Base-by-base conservation (phyloP, 139 green algal genomes). In the Chlorella sp. region DNA sequence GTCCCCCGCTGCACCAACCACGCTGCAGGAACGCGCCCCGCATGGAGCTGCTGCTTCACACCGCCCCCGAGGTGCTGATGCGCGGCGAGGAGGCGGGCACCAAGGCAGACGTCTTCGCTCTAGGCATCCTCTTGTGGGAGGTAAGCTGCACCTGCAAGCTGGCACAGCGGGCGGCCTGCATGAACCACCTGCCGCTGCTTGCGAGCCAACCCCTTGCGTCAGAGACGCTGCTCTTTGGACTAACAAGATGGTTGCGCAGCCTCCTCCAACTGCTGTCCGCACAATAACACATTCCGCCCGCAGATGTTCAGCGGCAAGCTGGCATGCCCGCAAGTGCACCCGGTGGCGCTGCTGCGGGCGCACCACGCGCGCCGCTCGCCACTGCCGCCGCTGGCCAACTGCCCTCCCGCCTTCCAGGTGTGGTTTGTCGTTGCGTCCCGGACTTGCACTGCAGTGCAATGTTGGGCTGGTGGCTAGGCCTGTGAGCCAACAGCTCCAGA, bases 51-150 rank as follows among this genome's bases (percentile, higher is more conserved):
- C 51, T 60, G 51, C 51, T 60, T 3, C 41, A 56, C 70, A 56
- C 41, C 40, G 70, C 70, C 2, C 70, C 70, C 41, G 70, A 76
- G 70, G 41, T 76, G 70, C 70, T 76, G 70, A 41, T 76, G 70
- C 41, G 68, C 41, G 41, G 38, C 26, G 16, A 38, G 70, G 22
- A 26, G 22, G 17, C 24, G 20, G 19, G 41, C 9, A 41, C 24
- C 0, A 30, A 44, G 13, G 24, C 41, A 26, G 26, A 76, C 26
- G 43, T 54, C 1, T 76, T 58, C 41, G n/a, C 70, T 3, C 41
- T 76, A 0, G 70, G 70, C 26, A 44, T 46, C 9, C 41, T 56
- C 8, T 13, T 76, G 40, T 38, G 24, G 9, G 70, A 76, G 40
- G 70, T 76, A 41, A 54, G 70, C 5, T 11, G 20, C 62, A 69